Evolutionary conservation across 2,329 filamentous ascomycete genomes (phyloP), one percentile per base, ranked within the genome.

Genomic region (Trichoderma oligosporum): DNA sequence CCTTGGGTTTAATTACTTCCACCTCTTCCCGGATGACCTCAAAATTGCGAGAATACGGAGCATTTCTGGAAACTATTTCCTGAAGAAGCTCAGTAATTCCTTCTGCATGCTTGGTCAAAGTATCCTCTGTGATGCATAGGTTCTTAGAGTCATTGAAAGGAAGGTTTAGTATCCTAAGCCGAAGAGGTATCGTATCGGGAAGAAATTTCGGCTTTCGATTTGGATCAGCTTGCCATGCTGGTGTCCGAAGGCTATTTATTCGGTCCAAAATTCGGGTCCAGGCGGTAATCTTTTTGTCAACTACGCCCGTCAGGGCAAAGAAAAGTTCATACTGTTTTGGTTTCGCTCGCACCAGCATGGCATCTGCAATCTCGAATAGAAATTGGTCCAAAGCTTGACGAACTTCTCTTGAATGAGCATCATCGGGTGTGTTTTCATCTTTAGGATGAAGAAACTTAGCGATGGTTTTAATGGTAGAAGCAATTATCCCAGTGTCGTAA

Each of bases 221-320:
- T 7, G 20, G 20, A 14, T 56, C 22, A 8, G 36, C 33, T 24
- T 60, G 38, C 47, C 46, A 36, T 62, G 12, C 4, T 46, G 62
- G 14, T 52, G 46, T 3, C 31, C 27, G 29, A 61, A 56, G 4
- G 52, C 44, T 1, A 5, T 58, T 27, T 6, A 58, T 56, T 4
- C 27, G 27, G 2, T 55, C 41, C n/a, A 58, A 8, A 38, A 58
- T 48, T 7, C 4, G 12, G 7, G 0, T 49, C 41, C 11, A 47
- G 7, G 35, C n/a, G 0, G 39, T 14, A 12, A 8, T 16, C 14
- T 41, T 33, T 8, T 27, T 12, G 3, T 24, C 20, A 2, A 14
- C 5, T 3, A 4, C 4, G 1, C 12, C 18, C 3, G 16, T 36
- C 1, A 24, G 12, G n/a, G 5, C 5, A n/a, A 45, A 35, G 29